These are phyloP conservation scores for Brassica juncea DNA, from an alignment of 345 rosid genomes.

Conservation along the genomic window DNA sequence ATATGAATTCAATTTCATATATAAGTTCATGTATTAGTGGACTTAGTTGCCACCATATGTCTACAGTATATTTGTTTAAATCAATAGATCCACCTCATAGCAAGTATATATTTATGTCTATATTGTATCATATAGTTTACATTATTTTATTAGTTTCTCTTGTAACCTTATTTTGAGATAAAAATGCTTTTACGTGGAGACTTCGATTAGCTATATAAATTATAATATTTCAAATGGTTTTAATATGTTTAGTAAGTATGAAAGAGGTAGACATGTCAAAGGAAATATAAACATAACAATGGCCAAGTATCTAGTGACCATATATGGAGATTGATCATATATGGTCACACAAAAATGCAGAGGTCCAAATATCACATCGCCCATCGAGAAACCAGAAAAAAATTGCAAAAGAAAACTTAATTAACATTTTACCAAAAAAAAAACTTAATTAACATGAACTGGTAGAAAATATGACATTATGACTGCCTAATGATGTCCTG, in stretches of 20 bases:
- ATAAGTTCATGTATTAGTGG: neutral
- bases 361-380: conserved; percentile 16
- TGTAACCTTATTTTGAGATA: neutral
- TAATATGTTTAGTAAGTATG: neutral
- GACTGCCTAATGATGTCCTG: neutral
- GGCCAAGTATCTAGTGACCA: conserved; percentile 11
- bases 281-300: neutral
- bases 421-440: neutral
- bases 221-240: neutral
- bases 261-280: neutral
- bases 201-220: neutral
- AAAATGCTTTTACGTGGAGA: neutral
- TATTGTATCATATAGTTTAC: neutral
- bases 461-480: neutral
- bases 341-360: conserved; percentile 1
- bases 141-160: neutral
- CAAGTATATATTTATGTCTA: neutral
- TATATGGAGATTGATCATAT: conserved; percentile 1
- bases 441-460: neutral
- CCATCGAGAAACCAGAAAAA: neutral
- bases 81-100: neutral
- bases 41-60: conserved; percentile 1
- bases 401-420: neutral
- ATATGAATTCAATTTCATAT: neutral
- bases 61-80: neutral